Evolutionary conservation across 2,329 filamentous ascomycete species (phyloP).

Genomic region (Fusarium pseudograminearum): DNA sequence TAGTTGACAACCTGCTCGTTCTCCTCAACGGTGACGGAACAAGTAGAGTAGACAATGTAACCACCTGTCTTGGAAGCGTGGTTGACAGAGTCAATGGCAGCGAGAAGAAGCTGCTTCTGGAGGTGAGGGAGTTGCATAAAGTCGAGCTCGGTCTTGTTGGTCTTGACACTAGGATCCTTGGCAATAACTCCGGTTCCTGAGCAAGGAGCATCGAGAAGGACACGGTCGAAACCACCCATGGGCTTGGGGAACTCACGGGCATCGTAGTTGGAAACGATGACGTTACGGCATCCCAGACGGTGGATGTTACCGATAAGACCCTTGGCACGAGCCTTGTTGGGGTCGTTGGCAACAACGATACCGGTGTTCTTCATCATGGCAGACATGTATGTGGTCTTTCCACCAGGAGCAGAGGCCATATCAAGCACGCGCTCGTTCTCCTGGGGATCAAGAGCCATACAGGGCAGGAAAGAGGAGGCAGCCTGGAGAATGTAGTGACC

Average conservation of each 20-base stretch:
- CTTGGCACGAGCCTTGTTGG: conserved; percentile 91
- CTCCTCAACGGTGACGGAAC: conserved; percentile 93
- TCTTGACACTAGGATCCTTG: conserved; percentile 97
- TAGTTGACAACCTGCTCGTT: conserved; percentile 93
- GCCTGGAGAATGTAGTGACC: conserved; percentile 99
- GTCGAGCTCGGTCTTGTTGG: conserved; percentile 95
- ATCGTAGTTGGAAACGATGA: conserved; percentile 95
- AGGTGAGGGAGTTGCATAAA: conserved; percentile 93
- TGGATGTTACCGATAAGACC: conserved; percentile 99
- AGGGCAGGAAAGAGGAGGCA: conserved; percentile 94
- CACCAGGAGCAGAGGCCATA: conserved; percentile 94
- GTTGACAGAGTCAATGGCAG: conserved; percentile 95
- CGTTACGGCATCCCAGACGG: conserved; percentile 91
- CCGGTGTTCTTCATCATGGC: conserved; percentile 97
- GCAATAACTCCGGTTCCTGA: conserved; percentile 97
- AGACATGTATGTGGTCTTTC: conserved; percentile 96
- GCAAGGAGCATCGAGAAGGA: conserved; percentile 94
- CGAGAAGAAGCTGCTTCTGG: conserved; percentile 92
- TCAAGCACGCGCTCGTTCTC: conserved; percentile 92
- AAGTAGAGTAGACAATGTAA: conserved; percentile 97
- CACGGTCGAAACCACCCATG: conserved; percentile 95
- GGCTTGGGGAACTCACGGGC: conserved; percentile 93
- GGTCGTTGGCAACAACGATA: conserved; percentile 95
- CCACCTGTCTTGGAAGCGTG: conserved; percentile 92
- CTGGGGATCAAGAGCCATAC: conserved; percentile 96